phyloP scores from a whole-genome alignment of 345 rosid species.

The Isatis tinctoria region DNA sequence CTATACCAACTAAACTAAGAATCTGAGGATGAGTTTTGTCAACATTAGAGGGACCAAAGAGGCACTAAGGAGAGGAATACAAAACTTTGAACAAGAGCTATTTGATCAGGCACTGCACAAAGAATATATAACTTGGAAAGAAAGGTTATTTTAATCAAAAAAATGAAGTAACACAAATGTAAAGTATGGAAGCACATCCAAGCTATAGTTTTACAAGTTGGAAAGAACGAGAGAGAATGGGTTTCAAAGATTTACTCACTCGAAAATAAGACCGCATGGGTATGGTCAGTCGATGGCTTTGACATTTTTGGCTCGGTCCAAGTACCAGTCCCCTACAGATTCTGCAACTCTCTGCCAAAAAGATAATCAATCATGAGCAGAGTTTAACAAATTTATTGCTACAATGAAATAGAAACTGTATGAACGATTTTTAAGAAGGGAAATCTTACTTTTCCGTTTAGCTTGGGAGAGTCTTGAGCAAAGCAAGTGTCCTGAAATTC shows the following conservation, averaged over 20 bases:
- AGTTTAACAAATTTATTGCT: not conserved
- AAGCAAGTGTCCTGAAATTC: slow-evolving; percentile 91
- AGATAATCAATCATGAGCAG: not conserved
- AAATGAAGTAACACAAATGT: no score
- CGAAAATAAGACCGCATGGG: slow-evolving; percentile 68
- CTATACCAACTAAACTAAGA: not conserved
- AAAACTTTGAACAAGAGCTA: not conserved
- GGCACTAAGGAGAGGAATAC: not conserved
- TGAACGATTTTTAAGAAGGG: not conserved
- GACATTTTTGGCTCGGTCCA: slow-evolving; percentile 42
- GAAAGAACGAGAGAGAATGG: not conserved
- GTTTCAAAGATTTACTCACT: slow-evolving; percentile 37
- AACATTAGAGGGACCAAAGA: not conserved
- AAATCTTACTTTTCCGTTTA: slow-evolving; percentile 46
- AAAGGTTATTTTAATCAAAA: not conserved
- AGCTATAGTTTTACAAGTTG: not conserved
- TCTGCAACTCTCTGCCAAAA: slow-evolving; percentile 64
- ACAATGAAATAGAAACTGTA: not conserved
- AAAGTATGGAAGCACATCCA: no score
- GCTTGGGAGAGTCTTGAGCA: slow-evolving; percentile 57
- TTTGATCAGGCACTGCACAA: not conserved
- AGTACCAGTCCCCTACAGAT: slow-evolving; percentile 88
- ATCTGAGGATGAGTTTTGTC: not conserved
- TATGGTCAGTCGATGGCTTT: slow-evolving; percentile 72
- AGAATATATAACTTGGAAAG: no score